phyloP scores from a whole-genome alignment of 441 rosid species.

The Arabidopsis hybrid region DNA sequence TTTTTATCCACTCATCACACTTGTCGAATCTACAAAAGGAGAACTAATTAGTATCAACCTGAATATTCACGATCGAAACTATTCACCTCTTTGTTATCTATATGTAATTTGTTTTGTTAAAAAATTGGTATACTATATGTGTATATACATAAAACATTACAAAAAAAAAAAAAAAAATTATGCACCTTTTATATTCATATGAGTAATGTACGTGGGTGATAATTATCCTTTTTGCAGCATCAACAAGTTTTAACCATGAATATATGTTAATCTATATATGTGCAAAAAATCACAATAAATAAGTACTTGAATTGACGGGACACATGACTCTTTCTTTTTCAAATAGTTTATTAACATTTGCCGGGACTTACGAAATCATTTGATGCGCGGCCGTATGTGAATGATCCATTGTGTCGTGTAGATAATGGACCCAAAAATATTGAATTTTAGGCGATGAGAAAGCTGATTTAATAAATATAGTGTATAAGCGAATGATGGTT shows the following conservation, averaged over 20 bases:
- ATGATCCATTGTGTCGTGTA: slow-evolving; percentile 12
- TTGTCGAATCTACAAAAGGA: slow-evolving; percentile 29
- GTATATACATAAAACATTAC: too few relatives aligned
- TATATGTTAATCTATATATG: too few relatives aligned
- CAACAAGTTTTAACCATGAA: too few relatives aligned
- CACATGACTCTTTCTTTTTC: slow-evolving; percentile 9
- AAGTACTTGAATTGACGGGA: background rate
- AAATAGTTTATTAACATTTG: background rate
- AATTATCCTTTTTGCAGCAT: too few relatives aligned
- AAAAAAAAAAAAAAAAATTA: too few relatives aligned
- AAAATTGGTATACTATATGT: too few relatives aligned
- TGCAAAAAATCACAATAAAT: too few relatives aligned
- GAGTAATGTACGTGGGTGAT: too few relatives aligned
- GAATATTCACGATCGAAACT: slow-evolving; percentile 36
- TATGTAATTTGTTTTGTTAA: background rate
- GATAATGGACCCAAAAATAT: slow-evolving; percentile 8
- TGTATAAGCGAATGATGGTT: slow-evolving; percentile 45
- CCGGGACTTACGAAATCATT: background rate
- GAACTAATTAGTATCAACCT: slow-evolving; percentile 30
- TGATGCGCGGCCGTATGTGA: slow-evolving; percentile 5
- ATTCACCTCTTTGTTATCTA: background rate
- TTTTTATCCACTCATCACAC: slow-evolving; percentile 37
- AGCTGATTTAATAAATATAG: slow-evolving; percentile 34
- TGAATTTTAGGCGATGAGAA: background rate
- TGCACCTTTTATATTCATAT: too few relatives aligned